Conservation (phyloP, 371 early-diverging fungal genomes). For the Thermomucor indicae-seudaticae region DNA sequence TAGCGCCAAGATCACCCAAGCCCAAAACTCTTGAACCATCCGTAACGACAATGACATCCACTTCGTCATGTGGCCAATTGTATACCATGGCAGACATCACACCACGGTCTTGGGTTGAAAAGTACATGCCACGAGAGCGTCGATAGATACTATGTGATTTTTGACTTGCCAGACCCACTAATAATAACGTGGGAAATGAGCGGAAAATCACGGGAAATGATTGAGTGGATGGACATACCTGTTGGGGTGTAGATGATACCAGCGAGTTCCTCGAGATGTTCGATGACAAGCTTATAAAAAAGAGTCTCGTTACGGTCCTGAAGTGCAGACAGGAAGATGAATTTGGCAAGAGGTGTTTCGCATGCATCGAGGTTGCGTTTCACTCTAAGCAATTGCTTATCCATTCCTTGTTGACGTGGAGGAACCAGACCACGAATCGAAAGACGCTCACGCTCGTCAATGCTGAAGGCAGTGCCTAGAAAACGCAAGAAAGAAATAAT, state of each 20-base stretch:
- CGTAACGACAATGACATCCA: constrained; percentile 66
- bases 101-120: constrained; percentile 56
- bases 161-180: constrained; percentile 48
- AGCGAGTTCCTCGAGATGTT: constrained; percentile 49
- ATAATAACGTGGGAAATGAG: constrained; percentile 5
- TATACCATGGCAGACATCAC: constrained; percentile 57
- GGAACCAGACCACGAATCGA: constrained; percentile 68
- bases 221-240: constrained; percentile 15
- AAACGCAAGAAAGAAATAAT: not conserved
- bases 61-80: constrained; percentile 56
- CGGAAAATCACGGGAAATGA: constrained; percentile 15
- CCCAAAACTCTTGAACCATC: constrained; percentile 68
- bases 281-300: constrained; percentile 61
- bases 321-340: constrained; percentile 44
- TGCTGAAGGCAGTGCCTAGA: constrained; percentile 59
- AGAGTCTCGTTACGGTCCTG: constrained; percentile 66
- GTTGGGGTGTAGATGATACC: constrained; percentile 49
- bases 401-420: constrained; percentile 64
- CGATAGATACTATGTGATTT: constrained; percentile 62
- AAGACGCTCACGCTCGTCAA: constrained; percentile 60
- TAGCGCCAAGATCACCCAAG: constrained; percentile 57
- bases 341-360: constrained; percentile 55
- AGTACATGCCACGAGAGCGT: constrained; percentile 63
- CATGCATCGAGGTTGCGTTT: constrained; percentile 58
- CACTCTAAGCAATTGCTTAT: constrained; percentile 55